Conservation (phyloP, 2,329 filamentous ascomycete genomes). For the Diaporthe vexans region DNA sequence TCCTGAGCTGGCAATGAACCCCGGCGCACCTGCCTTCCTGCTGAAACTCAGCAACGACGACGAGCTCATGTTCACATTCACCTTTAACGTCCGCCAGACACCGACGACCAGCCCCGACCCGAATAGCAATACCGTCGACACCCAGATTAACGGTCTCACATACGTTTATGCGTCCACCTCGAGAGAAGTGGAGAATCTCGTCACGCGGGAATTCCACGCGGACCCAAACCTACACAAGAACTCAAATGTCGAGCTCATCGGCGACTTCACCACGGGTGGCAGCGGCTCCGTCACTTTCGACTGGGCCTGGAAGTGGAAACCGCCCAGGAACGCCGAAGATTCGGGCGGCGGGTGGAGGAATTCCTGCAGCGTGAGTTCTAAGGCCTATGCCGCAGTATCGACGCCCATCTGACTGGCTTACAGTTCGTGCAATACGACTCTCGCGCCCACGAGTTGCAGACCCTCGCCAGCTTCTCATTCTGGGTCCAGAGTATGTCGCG, state of each 20-base stretch:
- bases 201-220: slow-evolving; percentile 95
- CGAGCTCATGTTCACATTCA: slow-evolving; percentile 93
- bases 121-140: slow-evolving; percentile 72
- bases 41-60: slow-evolving; percentile 91
- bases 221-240: slow-evolving; percentile 99
- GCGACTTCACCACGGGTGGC: slow-evolving; percentile 89
- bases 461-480: slow-evolving; percentile 92
- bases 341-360: slow-evolving; percentile 94
- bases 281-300: slow-evolving; percentile 88
- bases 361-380: slow-evolving; percentile 81
- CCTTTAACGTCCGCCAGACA: slow-evolving; percentile 78
- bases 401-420: slow-evolving; percentile 46
- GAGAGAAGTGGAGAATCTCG: slow-evolving; percentile 91
- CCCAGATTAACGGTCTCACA: slow-evolving; percentile 87
- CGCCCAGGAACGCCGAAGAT: slow-evolving; percentile 86
- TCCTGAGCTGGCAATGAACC: slow-evolving; percentile 71
- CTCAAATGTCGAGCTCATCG: slow-evolving; percentile 94
- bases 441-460: slow-evolving; percentile 88
- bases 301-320: slow-evolving; percentile 98
- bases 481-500: slow-evolving; percentile 83
- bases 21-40: slow-evolving; percentile 78
- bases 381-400: neutral
- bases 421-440: slow-evolving; percentile 98
- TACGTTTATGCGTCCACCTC: slow-evolving; percentile 90
- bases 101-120: slow-evolving; percentile 56